Percentiles rank a stretch among this genome's conserved stretches.
Conservation (phyloP, 108 stramenopile genomes). For the Epithemia pelagica region DNA sequence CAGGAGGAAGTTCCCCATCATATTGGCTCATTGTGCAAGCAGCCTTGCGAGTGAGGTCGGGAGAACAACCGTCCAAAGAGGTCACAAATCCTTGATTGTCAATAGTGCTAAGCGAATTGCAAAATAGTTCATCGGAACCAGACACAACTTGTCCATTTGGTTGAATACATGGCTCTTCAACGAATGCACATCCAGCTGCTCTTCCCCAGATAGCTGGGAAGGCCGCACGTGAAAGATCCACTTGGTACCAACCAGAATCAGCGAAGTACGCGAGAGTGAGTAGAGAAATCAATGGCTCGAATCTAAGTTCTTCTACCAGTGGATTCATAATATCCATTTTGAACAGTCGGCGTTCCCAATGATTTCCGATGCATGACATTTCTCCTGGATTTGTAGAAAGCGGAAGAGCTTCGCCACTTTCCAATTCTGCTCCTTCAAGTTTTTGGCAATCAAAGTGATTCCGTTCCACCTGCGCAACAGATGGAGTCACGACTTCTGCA, state of each 20-base stretch:
- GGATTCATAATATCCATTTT: slow-evolving; percentile 77
- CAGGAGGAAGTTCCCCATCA: slow-evolving; percentile 43
- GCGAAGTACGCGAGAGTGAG: slow-evolving; percentile 76
- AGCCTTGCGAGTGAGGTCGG: slow-evolving; percentile 75
- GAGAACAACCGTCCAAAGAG: slow-evolving; percentile 67
- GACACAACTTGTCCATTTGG: slow-evolving; percentile 44
- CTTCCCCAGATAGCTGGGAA: slow-evolving; percentile 65
- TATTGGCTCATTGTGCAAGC: slow-evolving; percentile 69
- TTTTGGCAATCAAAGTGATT: slow-evolving; percentile 80
- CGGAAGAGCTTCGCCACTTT: slow-evolving; percentile 38
- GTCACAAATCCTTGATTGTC: slow-evolving; percentile 13
- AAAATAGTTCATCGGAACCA: slow-evolving; percentile 65
- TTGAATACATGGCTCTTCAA: slow-evolving; percentile 56
- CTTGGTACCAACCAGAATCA: slow-evolving; percentile 84
- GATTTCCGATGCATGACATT: slow-evolving; percentile 60
- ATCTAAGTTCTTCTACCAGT: slow-evolving; percentile 54
- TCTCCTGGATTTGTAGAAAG: slow-evolving; percentile 22
- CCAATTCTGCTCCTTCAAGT: slow-evolving; percentile 68
- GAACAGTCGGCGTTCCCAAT: slow-evolving; percentile 75
- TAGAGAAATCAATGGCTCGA: slow-evolving; percentile 53
- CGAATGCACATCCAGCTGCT: slow-evolving; percentile 75
- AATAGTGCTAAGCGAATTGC: slow-evolving; percentile 31
- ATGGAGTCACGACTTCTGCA: slow-evolving; percentile 71
- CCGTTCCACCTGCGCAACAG: slow-evolving; percentile 60
- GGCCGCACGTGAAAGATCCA: slow-evolving; percentile 51